Conservation (phyloP, 371 early-diverging fungal species). For the Encephalitozoon hellem region DNA sequence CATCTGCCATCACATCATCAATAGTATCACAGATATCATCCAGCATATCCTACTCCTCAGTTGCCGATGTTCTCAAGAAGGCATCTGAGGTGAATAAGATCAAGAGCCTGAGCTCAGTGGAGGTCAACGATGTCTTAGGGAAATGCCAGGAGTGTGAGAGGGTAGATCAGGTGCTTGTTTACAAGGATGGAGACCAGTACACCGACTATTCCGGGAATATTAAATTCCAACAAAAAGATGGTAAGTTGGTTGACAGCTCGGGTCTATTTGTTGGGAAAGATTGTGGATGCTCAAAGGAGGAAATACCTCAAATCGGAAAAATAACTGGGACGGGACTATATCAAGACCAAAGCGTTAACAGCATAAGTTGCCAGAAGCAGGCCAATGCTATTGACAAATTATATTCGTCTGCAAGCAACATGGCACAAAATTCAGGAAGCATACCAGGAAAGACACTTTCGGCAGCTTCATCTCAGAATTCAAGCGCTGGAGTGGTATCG, state of each 20-base stretch:
- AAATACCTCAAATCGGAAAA: slow-evolving; percentile 54
- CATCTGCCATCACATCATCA: not conserved
- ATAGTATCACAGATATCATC: not conserved
- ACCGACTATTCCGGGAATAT: slow-evolving; percentile 54
- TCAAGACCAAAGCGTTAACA: slow-evolving; percentile 44
- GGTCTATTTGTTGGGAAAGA: slow-evolving; percentile 60
- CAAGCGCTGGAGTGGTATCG: not conserved
- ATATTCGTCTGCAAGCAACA: not conserved
- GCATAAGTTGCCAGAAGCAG: slow-evolving; percentile 29
- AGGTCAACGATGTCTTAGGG: slow-evolving; percentile 33
- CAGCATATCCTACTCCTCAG: not conserved
- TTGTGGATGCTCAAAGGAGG: slow-evolving; percentile 54
- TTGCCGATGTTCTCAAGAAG: not conserved
- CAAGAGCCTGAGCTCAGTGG: not conserved
- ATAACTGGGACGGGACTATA: slow-evolving; percentile 49
- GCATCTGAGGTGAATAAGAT: slow-evolving; percentile 8
- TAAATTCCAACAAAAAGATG: slow-evolving; percentile 49
- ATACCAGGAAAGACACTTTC: not conserved
- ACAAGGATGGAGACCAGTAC: slow-evolving; percentile 38
- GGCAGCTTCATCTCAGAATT: not conserved
- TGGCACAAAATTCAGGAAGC: not conserved
- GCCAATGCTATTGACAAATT: slow-evolving; percentile 44
- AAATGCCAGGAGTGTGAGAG: slow-evolving; percentile 38
- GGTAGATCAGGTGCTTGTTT: slow-evolving; percentile 40
- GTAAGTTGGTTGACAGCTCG: slow-evolving; percentile 50